phyloP scores from a whole-genome alignment of 352 stramenopile genomes.

The Phytophthora quininea region DNA sequence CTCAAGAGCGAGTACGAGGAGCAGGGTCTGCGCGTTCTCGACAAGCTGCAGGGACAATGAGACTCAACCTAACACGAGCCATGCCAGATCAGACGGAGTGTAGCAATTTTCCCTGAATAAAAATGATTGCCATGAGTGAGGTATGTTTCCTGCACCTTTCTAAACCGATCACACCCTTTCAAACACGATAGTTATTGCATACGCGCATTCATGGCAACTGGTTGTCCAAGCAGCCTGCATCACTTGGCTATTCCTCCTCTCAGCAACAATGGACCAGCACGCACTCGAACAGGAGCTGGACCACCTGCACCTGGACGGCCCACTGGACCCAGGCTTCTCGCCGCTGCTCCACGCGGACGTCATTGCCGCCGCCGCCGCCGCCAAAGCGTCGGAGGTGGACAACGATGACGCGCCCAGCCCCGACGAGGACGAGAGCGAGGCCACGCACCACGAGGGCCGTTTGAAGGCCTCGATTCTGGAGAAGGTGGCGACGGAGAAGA shows the following conservation, averaged over 20 bases:
- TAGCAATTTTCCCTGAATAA: slow-evolving; percentile 28
- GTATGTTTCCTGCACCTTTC: not conserved
- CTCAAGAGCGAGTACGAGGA: slow-evolving; percentile 95
- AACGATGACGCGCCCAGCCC: slow-evolving; percentile 38
- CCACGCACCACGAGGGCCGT: slow-evolving; percentile 59
- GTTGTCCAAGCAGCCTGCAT: too few species aligned
- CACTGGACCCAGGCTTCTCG: slow-evolving; percentile 12
- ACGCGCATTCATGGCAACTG: too few species aligned
- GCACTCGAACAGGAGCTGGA: slow-evolving; percentile 5
- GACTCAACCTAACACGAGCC: slow-evolving; percentile 14
- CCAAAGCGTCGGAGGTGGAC: slow-evolving; percentile 21
- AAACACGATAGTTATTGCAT: too few species aligned
- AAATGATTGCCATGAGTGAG: slow-evolving; percentile 12
- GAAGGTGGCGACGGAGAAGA: slow-evolving; percentile 77
- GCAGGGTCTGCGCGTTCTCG: slow-evolving; percentile 85
- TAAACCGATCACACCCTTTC: too few species aligned
- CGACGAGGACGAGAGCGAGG: slow-evolving; percentile 37
- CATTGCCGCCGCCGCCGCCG: slow-evolving; percentile 25
- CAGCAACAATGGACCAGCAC: too few species aligned
- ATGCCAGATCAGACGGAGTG: slow-evolving; percentile 17
- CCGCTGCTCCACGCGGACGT: slow-evolving; percentile 35
- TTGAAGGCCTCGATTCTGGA: slow-evolving; percentile 81
- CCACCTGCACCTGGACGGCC: slow-evolving; percentile 18
- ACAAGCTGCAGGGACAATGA: slow-evolving; percentile 69
- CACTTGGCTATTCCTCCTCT: too few species aligned